phyloP scores from a whole-genome alignment of 2,329 filamentous ascomycete genomes.

The Emmonsiellopsis sp. region DNA sequence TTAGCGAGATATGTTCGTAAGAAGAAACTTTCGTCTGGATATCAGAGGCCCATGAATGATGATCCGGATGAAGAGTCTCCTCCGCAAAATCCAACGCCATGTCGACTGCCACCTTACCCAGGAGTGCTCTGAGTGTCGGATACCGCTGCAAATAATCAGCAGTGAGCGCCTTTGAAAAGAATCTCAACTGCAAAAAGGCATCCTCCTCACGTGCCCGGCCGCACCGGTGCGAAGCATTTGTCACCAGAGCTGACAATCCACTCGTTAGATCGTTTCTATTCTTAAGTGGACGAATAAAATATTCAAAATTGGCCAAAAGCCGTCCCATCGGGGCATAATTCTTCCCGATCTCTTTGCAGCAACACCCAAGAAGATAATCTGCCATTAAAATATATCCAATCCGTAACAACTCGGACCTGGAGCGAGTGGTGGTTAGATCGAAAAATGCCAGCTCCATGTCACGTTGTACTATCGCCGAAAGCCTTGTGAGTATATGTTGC shows the following conservation, averaged over 20 bases:
- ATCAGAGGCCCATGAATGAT: constrained; percentile 31
- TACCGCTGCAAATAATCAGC: constrained; percentile 13
- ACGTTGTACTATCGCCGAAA: constrained; percentile 7
- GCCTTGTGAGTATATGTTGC: constrained; percentile 5
- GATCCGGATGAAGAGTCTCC: constrained; percentile 26
- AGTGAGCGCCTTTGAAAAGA: constrained; percentile 18
- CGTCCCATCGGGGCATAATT: neutral
- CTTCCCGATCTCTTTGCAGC: neutral
- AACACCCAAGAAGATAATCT: constrained; percentile 7
- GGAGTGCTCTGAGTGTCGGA: constrained; percentile 19
- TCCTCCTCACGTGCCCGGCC: constrained; percentile 16
- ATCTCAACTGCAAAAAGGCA: constrained; percentile 16
- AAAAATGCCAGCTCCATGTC: constrained; percentile 2
- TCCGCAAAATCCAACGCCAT: constrained; percentile 34
- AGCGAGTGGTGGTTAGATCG: neutral
- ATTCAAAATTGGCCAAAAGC: constrained; percentile 19
- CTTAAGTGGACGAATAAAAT: constrained; percentile 21
- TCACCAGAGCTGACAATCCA: constrained; percentile 26
- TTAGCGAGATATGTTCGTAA: constrained; percentile 10
- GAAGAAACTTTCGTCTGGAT: constrained; percentile 26
- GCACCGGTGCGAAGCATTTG: constrained; percentile 26
- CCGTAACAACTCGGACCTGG: constrained; percentile 5
- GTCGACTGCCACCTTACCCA: constrained; percentile 29
- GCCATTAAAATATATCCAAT: constrained; percentile 12
- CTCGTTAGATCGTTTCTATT: constrained; percentile 24